Evolutionary conservation across 176 grass and related monocot species (phyloP), one percentile per base, ranked within the genome.

Genomic region (Oryza meyeriana): DNA sequence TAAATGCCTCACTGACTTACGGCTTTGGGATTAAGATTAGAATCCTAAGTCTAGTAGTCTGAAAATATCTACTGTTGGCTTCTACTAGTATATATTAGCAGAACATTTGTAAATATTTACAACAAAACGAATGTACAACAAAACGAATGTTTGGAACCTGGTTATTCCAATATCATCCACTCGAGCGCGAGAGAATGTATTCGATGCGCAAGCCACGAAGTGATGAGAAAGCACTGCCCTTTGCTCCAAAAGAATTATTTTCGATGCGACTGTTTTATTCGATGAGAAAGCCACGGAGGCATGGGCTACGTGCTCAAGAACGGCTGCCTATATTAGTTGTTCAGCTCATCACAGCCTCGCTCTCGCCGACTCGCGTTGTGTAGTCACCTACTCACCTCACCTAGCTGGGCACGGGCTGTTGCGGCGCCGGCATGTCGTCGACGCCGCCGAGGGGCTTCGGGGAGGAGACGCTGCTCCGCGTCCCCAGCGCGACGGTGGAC

Each of bases 391-490:
- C 9, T 48, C 14, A 48, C 45, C 45, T 48, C n/a, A n/a, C 1
- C 42, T 12, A 40, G 44, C 34, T 16, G 24, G 69, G 8, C 85
- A 97, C 92, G 90, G 90, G 74, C 78, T 92, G 90, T 81, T 91
- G 88, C 35, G 81, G 86, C 12, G n/a, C n/a, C n/a, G 55, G 78
- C 62, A 84, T 82, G 75, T 86, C 74, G 16, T 64, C 82, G 33
- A 79, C 80, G 25, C 24, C 80, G 72, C 68, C 81, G 3, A 81
- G 50, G 55, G 74, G 66, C 61, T 32, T 85, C 84, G 73, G 69
- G n/a, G 95, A 98, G 86, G 90, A 89, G 63, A 86, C 82, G 55
- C 50, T 98, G 39, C 45, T 98, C 61, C 90, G 84, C 62, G 79
- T 98, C 38, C 90, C 95, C 3, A 88, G 88, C 31, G 90, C 88